phyloP scores from a whole-genome alignment of 2,329 filamentous ascomycete genomes.

The Fusarium pseudocircinatum region DNA sequence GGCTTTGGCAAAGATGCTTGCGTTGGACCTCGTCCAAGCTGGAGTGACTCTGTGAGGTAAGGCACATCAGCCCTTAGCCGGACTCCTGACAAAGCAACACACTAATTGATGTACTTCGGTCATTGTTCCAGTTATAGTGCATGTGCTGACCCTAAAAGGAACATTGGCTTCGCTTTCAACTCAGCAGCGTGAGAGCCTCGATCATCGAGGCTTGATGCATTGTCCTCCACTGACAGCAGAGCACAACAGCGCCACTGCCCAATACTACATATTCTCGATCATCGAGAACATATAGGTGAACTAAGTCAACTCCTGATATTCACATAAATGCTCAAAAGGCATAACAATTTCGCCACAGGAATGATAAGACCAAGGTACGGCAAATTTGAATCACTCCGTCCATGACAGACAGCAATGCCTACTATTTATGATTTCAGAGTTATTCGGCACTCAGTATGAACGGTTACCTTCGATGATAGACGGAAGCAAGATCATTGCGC shows the following conservation, averaged over 20 bases:
- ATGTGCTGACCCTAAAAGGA: no score
- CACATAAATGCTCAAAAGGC: fast-evolving
- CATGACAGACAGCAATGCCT: fast-evolving
- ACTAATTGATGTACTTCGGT: no score
- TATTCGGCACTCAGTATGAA: fast-evolving
- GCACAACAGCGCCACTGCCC: fast-evolving
- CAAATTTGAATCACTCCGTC: not conserved
- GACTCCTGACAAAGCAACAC: no score
- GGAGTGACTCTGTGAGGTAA: no score
- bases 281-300: fast-evolving
- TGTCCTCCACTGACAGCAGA: not conserved
- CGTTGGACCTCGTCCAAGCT: no score
- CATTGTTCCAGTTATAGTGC: no score
- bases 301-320: fast-evolving
- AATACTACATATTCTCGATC: not conserved
- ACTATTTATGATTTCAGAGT: fast-evolving
- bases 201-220: not conserved
- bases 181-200: not conserved
- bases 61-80: no score
- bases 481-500: fast-evolving
- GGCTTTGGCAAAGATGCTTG: not conserved
- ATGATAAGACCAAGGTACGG: no score
- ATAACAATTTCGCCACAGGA: fast-evolving
- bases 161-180: not conserved
- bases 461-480: fast-evolving